Conservation (phyloP, 164 flowering plant genomes). For the Platanus orientalis region DNA sequence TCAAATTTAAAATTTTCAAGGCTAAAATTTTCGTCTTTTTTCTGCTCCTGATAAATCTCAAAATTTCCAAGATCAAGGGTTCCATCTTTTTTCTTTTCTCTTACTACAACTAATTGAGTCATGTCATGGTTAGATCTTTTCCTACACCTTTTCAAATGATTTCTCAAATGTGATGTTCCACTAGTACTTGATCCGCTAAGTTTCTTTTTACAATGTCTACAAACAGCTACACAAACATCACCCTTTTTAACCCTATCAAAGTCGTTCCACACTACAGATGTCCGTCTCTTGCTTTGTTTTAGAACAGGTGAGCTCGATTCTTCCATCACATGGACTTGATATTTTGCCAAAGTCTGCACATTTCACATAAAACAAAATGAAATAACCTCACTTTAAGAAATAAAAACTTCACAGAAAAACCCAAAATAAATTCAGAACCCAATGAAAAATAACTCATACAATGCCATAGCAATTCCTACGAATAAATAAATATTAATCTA, state of each 20-base stretch:
- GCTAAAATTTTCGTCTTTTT: slow-evolving; percentile 36
- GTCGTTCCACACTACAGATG: slow-evolving; percentile 85
- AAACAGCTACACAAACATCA: slow-evolving; percentile 63
- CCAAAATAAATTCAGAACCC: background rate
- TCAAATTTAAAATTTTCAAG: slow-evolving; percentile 48
- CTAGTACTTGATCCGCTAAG: slow-evolving; percentile 81
- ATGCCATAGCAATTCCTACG: no score
- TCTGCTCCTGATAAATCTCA: slow-evolving; percentile 45
- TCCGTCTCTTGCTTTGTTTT: slow-evolving; percentile 66
- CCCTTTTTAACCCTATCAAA: slow-evolving; percentile 71
- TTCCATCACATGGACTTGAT: slow-evolving; percentile 52
- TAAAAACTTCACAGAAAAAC: background rate
- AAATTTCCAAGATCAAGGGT: slow-evolving; percentile 22
- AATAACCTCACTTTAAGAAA: background rate
- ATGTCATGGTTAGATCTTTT: slow-evolving; percentile 52
- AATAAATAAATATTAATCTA: no score
- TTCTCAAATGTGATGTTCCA: slow-evolving; percentile 84
- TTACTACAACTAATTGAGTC: slow-evolving; percentile 54
- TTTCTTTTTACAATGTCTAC: slow-evolving; percentile 70
- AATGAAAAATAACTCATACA: background rate
- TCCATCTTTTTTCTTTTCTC: slow-evolving; percentile 49
- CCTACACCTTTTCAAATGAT: slow-evolving; percentile 71
- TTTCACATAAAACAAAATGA: background rate
- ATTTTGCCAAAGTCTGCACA: slow-evolving; percentile 23
- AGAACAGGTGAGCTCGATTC: slow-evolving; percentile 28